Evolutionary conservation across 2,329 filamentous ascomycete species (phyloP), one percentile per base, ranked within the genome.

Genomic region (Harringtonia aguacate): DNA sequence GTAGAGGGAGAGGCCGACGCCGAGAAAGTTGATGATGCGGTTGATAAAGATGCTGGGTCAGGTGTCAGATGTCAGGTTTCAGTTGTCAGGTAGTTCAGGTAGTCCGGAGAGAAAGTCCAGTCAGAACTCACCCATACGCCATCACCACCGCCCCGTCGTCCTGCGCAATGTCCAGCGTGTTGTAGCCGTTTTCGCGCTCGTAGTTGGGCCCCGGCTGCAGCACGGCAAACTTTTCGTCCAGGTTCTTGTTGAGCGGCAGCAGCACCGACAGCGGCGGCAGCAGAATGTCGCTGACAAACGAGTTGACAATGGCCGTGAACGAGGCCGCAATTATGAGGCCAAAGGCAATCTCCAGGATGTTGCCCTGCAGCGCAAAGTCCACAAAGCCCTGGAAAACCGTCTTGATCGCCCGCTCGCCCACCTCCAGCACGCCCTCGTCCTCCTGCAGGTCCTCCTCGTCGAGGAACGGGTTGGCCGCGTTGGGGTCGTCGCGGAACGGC

Each of bases 291-390:
- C 73, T 76, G 43, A 86, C 81, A 55, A 86, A 81, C 9, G 77
- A 82, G 46, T 80, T 85, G 45, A 85, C 79, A 38, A 86, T 70
- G 45, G 77, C 70, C 4, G 81, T 86, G 58, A 87, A 86, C 24
- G 81, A 73, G 43, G 79, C 72, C 13, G 82, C 83, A 43, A 87
- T 70, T 51, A 87, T 86, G 50, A 86, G 65, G 52, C 82, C 83
- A 52, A 86, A 79, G 15, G 83, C 83, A 47, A 87, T 82, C 59
- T 86, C 79, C 22, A 87, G 69, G 39, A 86, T 82, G 53, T 86
- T 86, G 46, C 84, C 82, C 50, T 82, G 76, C 43, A 85, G 73
- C 0, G 81, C 81, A 60, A 86, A 87, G 57, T 85, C 81, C 52
- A 79, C 59, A 57, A 86, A 86, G 33, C 78, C 79, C 29, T 74